Evolutionary conservation across 257 asterid genomes (phyloP).

Genomic region (Rehmannia glutinosa): DNA sequence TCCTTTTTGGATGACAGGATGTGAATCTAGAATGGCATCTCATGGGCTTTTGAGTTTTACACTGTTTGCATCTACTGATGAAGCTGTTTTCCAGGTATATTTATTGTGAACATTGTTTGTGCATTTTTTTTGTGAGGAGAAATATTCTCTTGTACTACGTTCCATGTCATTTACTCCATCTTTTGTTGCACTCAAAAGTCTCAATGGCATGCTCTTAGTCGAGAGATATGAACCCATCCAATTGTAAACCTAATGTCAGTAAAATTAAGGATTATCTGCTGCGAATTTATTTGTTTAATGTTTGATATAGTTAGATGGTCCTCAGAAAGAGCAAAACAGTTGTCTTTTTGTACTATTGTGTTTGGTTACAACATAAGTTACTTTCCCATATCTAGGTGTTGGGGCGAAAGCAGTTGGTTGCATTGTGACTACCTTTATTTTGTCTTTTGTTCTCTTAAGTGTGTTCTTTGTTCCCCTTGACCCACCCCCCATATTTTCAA

Average conservation of each 20-base stretch:
- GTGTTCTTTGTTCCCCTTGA: too few species aligned
- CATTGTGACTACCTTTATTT: too few species aligned
- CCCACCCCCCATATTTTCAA: too few species aligned
- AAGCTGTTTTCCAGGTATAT: conserved; percentile 75
- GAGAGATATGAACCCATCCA: neutral
- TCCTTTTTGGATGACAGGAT: conserved; percentile 39
- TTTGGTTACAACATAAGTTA: neutral
- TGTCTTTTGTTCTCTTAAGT: too few species aligned
- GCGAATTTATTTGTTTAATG: neutral
- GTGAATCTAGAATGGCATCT: conserved; percentile 26
- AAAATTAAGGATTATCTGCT: neutral
- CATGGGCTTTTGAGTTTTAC: conserved; percentile 30
- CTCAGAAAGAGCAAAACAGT: neutral
- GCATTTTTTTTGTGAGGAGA: neutral
- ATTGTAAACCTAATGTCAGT: neutral
- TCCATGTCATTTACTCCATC: neutral
- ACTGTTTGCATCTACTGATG: conserved; percentile 49
- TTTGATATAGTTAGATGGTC: neutral
- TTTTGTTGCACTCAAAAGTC: too few species aligned
- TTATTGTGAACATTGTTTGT: neutral
- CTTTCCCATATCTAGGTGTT: neutral
- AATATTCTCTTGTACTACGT: neutral
- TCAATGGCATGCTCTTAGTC: too few species aligned
- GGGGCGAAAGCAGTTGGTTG: too few species aligned
- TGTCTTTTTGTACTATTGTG: neutral